phyloP scores from a whole-genome alignment of 2,329 filamentous ascomycete species.

The Colletotrichum sp. region DNA sequence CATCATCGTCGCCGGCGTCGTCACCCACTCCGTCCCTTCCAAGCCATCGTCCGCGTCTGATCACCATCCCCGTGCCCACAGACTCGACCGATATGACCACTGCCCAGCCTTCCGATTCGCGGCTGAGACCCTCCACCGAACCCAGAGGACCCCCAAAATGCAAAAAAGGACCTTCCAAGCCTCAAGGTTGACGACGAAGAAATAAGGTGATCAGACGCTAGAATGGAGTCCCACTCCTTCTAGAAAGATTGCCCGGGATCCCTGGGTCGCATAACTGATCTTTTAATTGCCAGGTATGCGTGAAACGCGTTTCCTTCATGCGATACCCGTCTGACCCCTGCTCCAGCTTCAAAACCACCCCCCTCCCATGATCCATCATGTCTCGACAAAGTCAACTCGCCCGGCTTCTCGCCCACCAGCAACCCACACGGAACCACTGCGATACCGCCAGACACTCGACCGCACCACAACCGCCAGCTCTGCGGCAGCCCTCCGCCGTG shows the following conservation, averaged over 20 bases:
- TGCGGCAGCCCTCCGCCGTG: background rate
- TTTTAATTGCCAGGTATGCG: conserved; percentile 53
- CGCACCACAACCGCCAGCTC: background rate
- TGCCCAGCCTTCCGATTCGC: conserved; percentile 7
- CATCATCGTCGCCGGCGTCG: background rate
- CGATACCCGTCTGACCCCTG: conserved; percentile 32
- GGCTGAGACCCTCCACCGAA: background rate
- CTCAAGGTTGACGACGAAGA: conserved; percentile 6
- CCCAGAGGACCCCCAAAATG: background rate
- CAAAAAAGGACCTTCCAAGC: background rate
- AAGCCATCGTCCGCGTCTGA: conserved; percentile 11
- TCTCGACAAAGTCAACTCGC: conserved; percentile 13
- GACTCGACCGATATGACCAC: background rate
- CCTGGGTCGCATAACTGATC: conserved; percentile 47
- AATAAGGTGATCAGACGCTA: conserved; percentile 29
- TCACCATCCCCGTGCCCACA: conserved; percentile 16
- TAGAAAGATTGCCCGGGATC: conserved; percentile 36
- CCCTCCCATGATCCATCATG: conserved; percentile 8
- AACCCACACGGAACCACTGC: background rate
- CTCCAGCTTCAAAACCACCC: conserved; percentile 4
- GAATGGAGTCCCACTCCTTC: conserved; percentile 39
- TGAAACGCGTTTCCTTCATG: conserved; percentile 53
- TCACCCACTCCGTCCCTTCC: background rate
- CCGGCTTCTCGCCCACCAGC: background rate
- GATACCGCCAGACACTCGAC: background rate